Percentiles rank a stretch among this genome's conserved stretches.
phyloP scores from a whole-genome alignment of 306 rosid species.

The Elaeagnus macrophylla region DNA sequence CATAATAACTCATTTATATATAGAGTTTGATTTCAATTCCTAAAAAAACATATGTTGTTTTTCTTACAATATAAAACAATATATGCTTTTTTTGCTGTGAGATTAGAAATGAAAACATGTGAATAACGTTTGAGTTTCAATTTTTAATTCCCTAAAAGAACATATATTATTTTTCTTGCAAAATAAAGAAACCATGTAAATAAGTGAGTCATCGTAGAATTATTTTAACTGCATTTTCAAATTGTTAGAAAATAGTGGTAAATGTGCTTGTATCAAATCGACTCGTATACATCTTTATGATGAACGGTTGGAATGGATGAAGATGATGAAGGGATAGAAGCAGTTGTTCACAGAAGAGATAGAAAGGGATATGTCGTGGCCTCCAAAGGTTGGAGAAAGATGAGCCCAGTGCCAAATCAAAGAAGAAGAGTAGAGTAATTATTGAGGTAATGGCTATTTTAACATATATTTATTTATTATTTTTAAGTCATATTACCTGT shows the following conservation, averaged over 20 bases:
- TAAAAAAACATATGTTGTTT: too few relatives aligned
- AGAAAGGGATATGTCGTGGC: slow-evolving; percentile 27
- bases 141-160: too few relatives aligned
- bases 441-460: slow-evolving; percentile 62
- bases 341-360: slow-evolving; percentile 26
- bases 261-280: not conserved
- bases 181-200: too few relatives aligned
- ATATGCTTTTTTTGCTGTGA: too few relatives aligned
- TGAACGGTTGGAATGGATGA: slow-evolving; percentile 48
- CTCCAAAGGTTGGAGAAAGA: slow-evolving; percentile 42
- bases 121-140: too few relatives aligned
- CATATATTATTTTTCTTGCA: not conserved
- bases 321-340: slow-evolving; percentile 45
- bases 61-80: too few relatives aligned
- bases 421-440: slow-evolving; percentile 53
- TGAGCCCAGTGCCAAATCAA: slow-evolving; percentile 40
- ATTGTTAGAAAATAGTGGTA: not conserved
- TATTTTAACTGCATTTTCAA: not conserved
- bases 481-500: slow-evolving; percentile 7
- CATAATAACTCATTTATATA: too few relatives aligned
- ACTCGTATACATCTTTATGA: slow-evolving; percentile 18
- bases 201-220: not conserved
- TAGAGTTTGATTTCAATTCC: too few relatives aligned
- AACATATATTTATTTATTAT: not conserved
- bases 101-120: too few relatives aligned